Conservation (phyloP, 1,284 basidiomycete genomes). For the Cryptococcus sp. region DNA sequence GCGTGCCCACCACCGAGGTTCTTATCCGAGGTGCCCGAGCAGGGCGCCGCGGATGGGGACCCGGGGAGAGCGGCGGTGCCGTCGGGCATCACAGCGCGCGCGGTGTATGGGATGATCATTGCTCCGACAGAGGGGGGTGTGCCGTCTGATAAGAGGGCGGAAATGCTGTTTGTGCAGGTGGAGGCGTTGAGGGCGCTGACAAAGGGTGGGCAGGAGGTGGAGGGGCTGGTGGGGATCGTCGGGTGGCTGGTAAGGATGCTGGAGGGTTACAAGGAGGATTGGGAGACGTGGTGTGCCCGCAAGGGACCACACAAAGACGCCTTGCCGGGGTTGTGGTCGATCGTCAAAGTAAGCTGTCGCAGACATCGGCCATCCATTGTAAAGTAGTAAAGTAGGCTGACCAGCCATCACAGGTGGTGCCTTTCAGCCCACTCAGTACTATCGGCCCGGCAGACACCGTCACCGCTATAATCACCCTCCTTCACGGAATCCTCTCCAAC, state of each 20-base stretch:
- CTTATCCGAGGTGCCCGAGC: conserved; percentile 11
- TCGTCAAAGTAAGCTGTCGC: conserved; percentile 3
- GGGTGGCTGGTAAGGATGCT: conserved; percentile 33
- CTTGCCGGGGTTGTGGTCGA: background rate
- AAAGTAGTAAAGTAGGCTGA: background rate
- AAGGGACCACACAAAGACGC: conserved; percentile 11
- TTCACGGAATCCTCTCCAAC: conserved; percentile 31
- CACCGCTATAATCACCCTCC: conserved; percentile 35
- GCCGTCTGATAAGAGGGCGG: conserved; percentile 9
- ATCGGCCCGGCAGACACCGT: conserved; percentile 27
- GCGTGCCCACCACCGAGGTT: conserved; percentile 28
- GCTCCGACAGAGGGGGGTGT: conserved; percentile 14
- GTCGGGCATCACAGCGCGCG: conserved; percentile 23
- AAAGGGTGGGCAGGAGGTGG: conserved; percentile 31
- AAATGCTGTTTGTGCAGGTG: conserved; percentile 39
- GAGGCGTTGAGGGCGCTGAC: conserved; percentile 39
- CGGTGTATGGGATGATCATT: conserved; percentile 34
- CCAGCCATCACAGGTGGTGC: conserved; percentile 6
- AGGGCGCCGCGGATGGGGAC: too few species aligned
- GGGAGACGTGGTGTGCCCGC: conserved; percentile 32
- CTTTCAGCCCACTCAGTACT: conserved; percentile 30
- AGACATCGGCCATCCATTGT: too few species aligned
- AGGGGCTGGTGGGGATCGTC: conserved; percentile 36
- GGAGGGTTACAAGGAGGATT: conserved; percentile 25
- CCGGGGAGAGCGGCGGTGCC: conserved; percentile 15